A percentile compares a stretch with the other conserved stretches of the same genome.
Evolutionary conservation across 176 grass and related monocot genomes (phyloP).

Genomic region (Thinopyrum elongatum): DNA sequence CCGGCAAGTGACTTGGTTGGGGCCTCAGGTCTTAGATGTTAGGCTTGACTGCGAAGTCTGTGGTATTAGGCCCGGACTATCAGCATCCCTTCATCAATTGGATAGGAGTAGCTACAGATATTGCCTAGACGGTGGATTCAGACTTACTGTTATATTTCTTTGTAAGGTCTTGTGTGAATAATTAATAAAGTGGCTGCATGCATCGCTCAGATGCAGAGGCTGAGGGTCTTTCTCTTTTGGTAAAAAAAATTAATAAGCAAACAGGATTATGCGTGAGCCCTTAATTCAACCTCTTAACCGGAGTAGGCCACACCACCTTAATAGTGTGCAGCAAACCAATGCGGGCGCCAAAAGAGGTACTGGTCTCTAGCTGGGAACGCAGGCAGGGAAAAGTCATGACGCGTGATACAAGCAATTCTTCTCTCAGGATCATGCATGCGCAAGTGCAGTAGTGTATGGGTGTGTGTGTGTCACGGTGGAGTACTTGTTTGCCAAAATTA

Average conservation of each 20-base stretch:
- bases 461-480: slow-evolving; percentile 1
- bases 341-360: slow-evolving; percentile 9
- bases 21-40: too few relatives aligned
- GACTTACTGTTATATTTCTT: too few relatives aligned
- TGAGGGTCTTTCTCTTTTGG: too few relatives aligned
- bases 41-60: too few relatives aligned
- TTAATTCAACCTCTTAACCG: slow-evolving; percentile 19
- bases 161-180: too few relatives aligned
- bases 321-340: slow-evolving; percentile 16
- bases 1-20: too few relatives aligned
- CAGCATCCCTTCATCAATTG: too few relatives aligned
- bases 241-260: slow-evolving; percentile 20
- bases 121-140: too few relatives aligned
- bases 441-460: background rate
- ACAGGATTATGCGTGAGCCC: background rate
- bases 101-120: too few relatives aligned
- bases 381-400: slow-evolving; percentile 24
- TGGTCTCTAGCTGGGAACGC: slow-evolving; percentile 25
- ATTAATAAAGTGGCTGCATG: too few relatives aligned
- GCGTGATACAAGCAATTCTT: slow-evolving; percentile 36
- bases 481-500: slow-evolving; percentile 27
- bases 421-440: slow-evolving; percentile 29
- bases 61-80: too few relatives aligned
- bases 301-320: background rate
- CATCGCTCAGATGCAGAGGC: too few relatives aligned